Evolutionary conservation across 2,329 filamentous ascomycete genomes (phyloP).

Genomic region (Lachnellula hyalina): DNA sequence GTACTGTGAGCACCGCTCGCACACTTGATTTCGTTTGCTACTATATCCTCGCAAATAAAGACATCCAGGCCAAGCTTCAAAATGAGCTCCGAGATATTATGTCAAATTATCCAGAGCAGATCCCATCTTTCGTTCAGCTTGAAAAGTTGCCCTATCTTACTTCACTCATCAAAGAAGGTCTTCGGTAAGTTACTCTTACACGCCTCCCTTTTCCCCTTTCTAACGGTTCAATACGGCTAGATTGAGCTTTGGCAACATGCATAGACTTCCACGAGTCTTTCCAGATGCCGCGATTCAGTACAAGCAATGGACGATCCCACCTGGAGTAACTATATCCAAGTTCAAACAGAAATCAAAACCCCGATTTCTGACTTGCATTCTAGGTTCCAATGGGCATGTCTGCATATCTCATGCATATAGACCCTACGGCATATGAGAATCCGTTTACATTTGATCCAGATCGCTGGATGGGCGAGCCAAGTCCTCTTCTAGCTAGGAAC

Average conservation of each 20-base stretch:
- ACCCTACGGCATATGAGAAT: background rate
- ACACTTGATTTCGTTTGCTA: conserved; percentile 31
- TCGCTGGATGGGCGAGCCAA: background rate
- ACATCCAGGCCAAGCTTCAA: conserved; percentile 25
- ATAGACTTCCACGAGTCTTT: conserved; percentile 1
- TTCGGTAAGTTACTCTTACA: conserved; percentile 13
- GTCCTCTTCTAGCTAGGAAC: background rate
- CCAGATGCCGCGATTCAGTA: conserved; percentile 3
- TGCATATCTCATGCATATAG: conserved; percentile 3
- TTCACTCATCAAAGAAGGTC: conserved; percentile 29
- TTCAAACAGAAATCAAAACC: background rate
- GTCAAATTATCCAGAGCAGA: conserved; percentile 2
- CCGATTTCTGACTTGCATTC: background rate
- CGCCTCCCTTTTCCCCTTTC: background rate
- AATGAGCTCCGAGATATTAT: conserved; percentile 29
- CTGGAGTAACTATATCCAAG: background rate
- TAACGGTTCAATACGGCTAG: background rate
- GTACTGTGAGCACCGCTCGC: conserved; percentile 32
- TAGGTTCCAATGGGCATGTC: conserved; percentile 4
- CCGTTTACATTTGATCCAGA: conserved; percentile 1
- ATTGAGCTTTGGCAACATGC: background rate
- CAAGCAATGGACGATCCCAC: conserved; percentile 4
- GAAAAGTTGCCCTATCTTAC: conserved; percentile 26
- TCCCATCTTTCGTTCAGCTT: conserved; percentile 9
- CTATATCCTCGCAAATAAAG: conserved; percentile 31